Percentiles rank a stretch among this genome's conserved stretches.
Evolutionary conservation across 164 flowering plant species (phyloP).

Genomic region (Nelumbo lutea): DNA sequence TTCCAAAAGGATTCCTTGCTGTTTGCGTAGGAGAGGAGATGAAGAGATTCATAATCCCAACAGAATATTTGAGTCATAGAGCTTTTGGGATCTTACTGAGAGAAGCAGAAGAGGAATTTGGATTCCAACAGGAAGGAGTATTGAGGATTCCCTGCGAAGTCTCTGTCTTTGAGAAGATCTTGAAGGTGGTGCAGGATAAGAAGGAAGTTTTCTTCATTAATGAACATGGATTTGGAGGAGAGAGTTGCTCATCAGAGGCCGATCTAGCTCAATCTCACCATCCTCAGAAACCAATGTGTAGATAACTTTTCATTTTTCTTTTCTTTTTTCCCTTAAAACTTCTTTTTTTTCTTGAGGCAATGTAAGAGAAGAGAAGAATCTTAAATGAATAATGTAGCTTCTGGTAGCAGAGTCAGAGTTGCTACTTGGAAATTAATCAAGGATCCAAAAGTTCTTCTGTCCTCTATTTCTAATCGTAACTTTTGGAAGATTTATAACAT

Average conservation of each 20-base stretch:
- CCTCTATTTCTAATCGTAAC: no score
- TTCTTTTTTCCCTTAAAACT: neutral
- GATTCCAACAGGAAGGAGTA: constrained; percentile 79
- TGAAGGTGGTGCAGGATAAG: constrained; percentile 53
- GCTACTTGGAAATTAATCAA: no score
- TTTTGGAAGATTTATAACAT: no score
- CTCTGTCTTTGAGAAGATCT: constrained; percentile 52
- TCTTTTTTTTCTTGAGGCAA: constrained; percentile 15
- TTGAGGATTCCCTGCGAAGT: constrained; percentile 76
- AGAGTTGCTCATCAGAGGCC: constrained; percentile 32
- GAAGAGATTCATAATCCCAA: constrained; percentile 72
- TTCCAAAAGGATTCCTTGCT: constrained; percentile 79
- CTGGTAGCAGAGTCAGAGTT: no score
- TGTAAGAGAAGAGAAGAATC: constrained; percentile 2
- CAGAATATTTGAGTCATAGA: constrained; percentile 55
- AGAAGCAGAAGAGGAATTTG: constrained; percentile 89
- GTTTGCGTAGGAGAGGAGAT: constrained; percentile 73
- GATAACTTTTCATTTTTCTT: constrained; percentile 21
- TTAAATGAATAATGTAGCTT: no score
- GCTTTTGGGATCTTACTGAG: constrained; percentile 53
- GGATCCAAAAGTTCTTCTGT: no score
- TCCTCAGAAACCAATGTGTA: constrained; percentile 47
- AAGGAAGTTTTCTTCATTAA: constrained; percentile 31
- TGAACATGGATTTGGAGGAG: constrained; percentile 25
- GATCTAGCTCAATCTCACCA: constrained; percentile 32